Base-by-base conservation (phyloP, 148 eudicot genomes). In the Heliosperma pusillum region DNA sequence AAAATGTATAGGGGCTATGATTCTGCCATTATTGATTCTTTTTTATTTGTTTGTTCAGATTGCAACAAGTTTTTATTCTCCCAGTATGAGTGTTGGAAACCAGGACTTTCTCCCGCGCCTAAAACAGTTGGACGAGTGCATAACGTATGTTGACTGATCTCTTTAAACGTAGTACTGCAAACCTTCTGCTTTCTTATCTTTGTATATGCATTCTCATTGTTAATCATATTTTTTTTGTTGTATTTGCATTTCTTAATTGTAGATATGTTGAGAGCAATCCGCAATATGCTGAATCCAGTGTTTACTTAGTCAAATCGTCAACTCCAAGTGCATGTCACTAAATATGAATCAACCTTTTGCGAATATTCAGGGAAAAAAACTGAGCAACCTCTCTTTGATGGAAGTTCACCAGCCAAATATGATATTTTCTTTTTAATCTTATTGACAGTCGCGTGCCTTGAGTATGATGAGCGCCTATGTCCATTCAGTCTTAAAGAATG, bases 181-280 rank as follows among this genome's bases (percentile, higher is more conserved):
- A 10, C 42, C 42, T 52, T 36, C 22, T 36, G 22, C 20, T 29
- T 66, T 59, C 19, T 29, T 30, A 10, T 30, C 9, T 25, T 55
- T 67, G 29, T 66, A 40, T 22, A 21, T 72, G 10, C 45, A 53
- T 30, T 58, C 15, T 63, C 13, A 29, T 12, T 33, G 63, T 71
- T 70, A 21, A 16, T 10, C 36, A 22, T 66, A 33, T 72, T 21
- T 33, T n/a, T n/a, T 47, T 72, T 44, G 36, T 24, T 72, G 57
- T 25, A 21, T 64, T 44, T 70, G 55, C 55, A 42, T 70, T 63
- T 73, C 24, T 40, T 50, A 20, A 63, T 22, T 82, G 71, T 78
- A 95, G 99, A 82, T 95, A 95, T 80, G 97, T 95, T 78, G 96
- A 95, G 81, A 92, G 87, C 77, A 95, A 95, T 83, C 97, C 97